Evolutionary conservation across 2,329 filamentous ascomycete genomes (phyloP).

Genomic region (Myriosclerotinia scirpicola): DNA sequence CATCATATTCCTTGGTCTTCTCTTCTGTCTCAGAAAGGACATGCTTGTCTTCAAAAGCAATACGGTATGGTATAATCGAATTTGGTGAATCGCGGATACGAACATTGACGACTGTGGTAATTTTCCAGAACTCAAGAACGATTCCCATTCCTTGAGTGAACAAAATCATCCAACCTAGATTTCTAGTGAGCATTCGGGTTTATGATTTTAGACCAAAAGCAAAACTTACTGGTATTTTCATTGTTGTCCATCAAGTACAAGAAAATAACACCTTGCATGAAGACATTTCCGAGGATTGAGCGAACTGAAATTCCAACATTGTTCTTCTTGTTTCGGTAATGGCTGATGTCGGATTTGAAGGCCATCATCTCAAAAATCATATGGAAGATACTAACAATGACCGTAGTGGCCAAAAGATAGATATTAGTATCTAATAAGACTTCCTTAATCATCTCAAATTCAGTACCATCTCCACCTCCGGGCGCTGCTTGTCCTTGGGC

Average conservation of each 20-base stretch:
- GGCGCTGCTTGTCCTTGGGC: constrained; percentile 57
- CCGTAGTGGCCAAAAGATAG: constrained; percentile 82
- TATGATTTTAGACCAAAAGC: not conserved
- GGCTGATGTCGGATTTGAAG: constrained; percentile 95
- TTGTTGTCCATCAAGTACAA: constrained; percentile 96
- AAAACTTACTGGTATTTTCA: constrained; percentile 70
- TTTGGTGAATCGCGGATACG: constrained; percentile 69
- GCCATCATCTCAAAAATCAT: constrained; percentile 94
- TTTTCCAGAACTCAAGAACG: constrained; percentile 82
- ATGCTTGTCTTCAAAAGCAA: constrained; percentile 95
- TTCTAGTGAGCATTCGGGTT: constrained; percentile 19
- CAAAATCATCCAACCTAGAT: constrained; percentile 84
- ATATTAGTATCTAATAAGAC: constrained; percentile 92
- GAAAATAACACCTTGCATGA: constrained; percentile 97
- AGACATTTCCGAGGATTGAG: constrained; percentile 93
- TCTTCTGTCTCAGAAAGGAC: constrained; percentile 91
- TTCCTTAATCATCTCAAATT: constrained; percentile 97
- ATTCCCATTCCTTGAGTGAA: constrained; percentile 73
- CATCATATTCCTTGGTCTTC: constrained; percentile 97
- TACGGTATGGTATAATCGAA: constrained; percentile 72
- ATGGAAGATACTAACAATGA: constrained; percentile 81
- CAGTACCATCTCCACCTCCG: constrained; percentile 81
- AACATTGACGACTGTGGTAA: constrained; percentile 92
- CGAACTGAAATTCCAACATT: constrained; percentile 95
- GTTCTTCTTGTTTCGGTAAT: constrained; percentile 99